Evolutionary conservation across 108 stramenopile genomes (phyloP).

Genomic region (Bacterosira constricta): DNA sequence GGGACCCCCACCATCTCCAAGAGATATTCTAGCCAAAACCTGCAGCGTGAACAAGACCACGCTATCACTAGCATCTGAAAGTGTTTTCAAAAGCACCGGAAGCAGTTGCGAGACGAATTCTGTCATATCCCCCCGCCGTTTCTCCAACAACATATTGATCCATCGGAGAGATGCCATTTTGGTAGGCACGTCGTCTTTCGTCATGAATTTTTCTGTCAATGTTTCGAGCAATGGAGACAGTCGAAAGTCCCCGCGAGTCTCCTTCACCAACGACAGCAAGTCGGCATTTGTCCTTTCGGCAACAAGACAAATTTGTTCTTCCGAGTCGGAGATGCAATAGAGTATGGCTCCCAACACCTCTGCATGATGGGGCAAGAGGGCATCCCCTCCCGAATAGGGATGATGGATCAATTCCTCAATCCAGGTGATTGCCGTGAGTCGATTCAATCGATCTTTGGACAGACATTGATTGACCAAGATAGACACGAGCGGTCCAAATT

Average conservation of each 20-base stretch:
- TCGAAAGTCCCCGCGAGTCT: conserved; percentile 77
- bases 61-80: conserved; percentile 90
- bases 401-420: conserved; percentile 93
- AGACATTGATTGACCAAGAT: conserved; percentile 95
- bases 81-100: conserved; percentile 90
- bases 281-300: conserved; percentile 91
- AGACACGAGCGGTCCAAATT: conserved; percentile 94
- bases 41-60: conserved; percentile 93
- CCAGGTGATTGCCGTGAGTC: conserved; percentile 96
- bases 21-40: conserved; percentile 91
- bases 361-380: conserved; percentile 87
- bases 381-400: conserved; percentile 90
- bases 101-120: conserved; percentile 84
- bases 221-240: conserved; percentile 87
- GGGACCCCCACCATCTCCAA: conserved; percentile 45
- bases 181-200: conserved; percentile 91
- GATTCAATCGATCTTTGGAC: conserved; percentile 91
- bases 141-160: conserved; percentile 99
- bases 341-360: conserved; percentile 92
- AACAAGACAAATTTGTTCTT: conserved; percentile 88
- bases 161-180: conserved; percentile 93
- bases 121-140: conserved; percentile 91
- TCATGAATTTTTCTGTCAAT: conserved; percentile 82
- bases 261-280: conserved; percentile 82
- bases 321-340: conserved; percentile 90